Base-by-base conservation (phyloP, 768 basidiomycete genomes). In the Leccinellum albellum region DNA sequence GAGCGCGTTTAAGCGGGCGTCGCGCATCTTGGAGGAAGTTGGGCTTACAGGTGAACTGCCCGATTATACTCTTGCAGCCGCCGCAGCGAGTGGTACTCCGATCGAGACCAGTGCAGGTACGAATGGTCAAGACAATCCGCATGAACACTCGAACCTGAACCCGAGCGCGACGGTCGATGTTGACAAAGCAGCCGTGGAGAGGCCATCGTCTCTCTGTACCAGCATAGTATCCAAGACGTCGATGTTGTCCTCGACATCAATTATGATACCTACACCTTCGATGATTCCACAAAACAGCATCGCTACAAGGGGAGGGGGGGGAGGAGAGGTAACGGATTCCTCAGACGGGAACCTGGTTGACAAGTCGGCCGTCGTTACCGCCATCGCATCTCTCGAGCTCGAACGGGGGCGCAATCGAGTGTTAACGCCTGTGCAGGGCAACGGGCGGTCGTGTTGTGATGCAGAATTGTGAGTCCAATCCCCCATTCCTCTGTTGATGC, bases 341-440 rank as follows among this genome's bases (percentile, higher is more conserved):
- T 81, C 79, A 13, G 78, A 78, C 20, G 76, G 78, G 2, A 80
- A 80, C 45, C 73, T 79, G 29, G 71, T 73, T 3, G 75, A 76
- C 48, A 75, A 61, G 52, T 52, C 67, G 0, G 23, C 69, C 46
- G 55, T 77, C 15, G 67, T 64, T 12, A 68, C 69, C 0, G 70
- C 67, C 50, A 55, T 77, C 47, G 73, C 74, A 31, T 65, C 72
- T 15, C 65, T 76, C 14, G 69, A 72, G 12, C 52, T 69, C 12
- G 75, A 78, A 53, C 74, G 85, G 20, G 85, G 85, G 3, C 75
- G 85, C 44, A 80, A 79, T 58, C 75, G 79, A 23, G 74, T 74
- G 9, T 73, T 79, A 61, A 84, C 83, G 15, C 82, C 85, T 10
- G 71, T 85, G 14, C 80, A 83, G 54, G 78, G 78, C 20, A 78